These are phyloP conservation scores for Punica granatum DNA, from an alignment of 345 rosid genomes.

Conservation along the genomic window DNA sequence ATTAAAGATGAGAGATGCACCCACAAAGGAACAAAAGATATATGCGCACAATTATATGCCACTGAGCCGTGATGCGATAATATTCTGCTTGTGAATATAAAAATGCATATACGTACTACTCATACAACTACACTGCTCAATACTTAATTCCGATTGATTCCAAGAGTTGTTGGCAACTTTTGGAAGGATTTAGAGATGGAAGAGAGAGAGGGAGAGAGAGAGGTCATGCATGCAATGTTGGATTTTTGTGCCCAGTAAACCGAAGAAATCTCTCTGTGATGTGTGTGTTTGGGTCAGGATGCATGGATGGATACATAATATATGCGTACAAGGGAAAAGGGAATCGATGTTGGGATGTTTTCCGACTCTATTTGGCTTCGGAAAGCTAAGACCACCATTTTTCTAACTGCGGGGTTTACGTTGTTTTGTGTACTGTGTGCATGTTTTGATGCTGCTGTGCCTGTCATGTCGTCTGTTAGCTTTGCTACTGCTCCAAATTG, in stretches of 20 bases:
- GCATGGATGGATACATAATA: not conserved
- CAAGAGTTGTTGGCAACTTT: conserved; percentile 48
- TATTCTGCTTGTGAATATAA: conserved; percentile 35
- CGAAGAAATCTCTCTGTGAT: not conserved
- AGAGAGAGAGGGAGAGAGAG: conserved; percentile 5
- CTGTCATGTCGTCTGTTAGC: not conserved
- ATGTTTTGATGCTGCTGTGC: conserved; percentile 12
- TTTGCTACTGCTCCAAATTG: not conserved
- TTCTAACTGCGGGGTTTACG: conserved; percentile 16
- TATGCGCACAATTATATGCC: conserved; percentile 29
- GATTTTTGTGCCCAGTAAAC: not conserved
- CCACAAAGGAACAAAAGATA: conserved; percentile 40
- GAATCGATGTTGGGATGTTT: conserved; percentile 58
- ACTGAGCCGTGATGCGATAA: conserved; percentile 30
- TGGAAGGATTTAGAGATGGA: conserved; percentile 44
- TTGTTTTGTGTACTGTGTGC: not conserved
- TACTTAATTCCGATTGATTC: conserved; percentile 51
- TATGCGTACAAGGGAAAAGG: conserved; percentile 43
- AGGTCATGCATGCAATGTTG: conserved; percentile 1
- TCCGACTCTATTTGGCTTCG: conserved; percentile 27
- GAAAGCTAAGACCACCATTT: no score
- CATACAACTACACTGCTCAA: conserved; percentile 15
- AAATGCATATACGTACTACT: not conserved
- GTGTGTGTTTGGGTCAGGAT: not conserved
- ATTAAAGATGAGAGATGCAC: not conserved